Conservation (phyloP, 2,329 filamentous ascomycete species). For the Alternaria sp. region DNA sequence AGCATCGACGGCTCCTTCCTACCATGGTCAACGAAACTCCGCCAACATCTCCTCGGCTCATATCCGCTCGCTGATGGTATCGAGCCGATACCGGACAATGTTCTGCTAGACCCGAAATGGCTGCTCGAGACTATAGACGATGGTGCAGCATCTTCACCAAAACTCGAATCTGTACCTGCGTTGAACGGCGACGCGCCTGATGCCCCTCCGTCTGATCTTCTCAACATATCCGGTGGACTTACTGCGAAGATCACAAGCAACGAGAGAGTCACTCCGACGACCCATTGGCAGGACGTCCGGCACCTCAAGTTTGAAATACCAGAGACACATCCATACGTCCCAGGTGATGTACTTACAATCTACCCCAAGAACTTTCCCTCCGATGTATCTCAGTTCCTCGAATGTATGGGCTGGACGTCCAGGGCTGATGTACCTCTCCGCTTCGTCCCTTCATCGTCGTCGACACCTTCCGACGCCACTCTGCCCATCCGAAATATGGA, state of each 20-base stretch:
- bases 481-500: constrained; percentile 52
- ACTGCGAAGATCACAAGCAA: constrained; percentile 71
- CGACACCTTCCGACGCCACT: constrained; percentile 47
- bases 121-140: constrained; percentile 57
- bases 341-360: constrained; percentile 83
- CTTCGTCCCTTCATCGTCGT: constrained; percentile 54
- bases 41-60: constrained; percentile 69
- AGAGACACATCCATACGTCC: constrained; percentile 61
- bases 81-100: constrained; percentile 75
- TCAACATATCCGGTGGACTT: constrained; percentile 68
- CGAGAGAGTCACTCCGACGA: constrained; percentile 73
- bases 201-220: constrained; percentile 54
- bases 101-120: constrained; percentile 80
- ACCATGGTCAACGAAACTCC: constrained; percentile 77
- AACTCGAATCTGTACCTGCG: background rate
- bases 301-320: constrained; percentile 70
- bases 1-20: constrained; percentile 85
- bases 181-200: constrained; percentile 21
- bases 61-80: constrained; percentile 75
- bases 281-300: constrained; percentile 95
- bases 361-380: constrained; percentile 86
- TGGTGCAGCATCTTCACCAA: constrained; percentile 10
- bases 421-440: constrained; percentile 76
- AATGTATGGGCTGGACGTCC: constrained; percentile 78
- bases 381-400: constrained; percentile 82